Conservation (phyloP, 116 monocot genomes). For the Trichopus zeylanicus region DNA sequence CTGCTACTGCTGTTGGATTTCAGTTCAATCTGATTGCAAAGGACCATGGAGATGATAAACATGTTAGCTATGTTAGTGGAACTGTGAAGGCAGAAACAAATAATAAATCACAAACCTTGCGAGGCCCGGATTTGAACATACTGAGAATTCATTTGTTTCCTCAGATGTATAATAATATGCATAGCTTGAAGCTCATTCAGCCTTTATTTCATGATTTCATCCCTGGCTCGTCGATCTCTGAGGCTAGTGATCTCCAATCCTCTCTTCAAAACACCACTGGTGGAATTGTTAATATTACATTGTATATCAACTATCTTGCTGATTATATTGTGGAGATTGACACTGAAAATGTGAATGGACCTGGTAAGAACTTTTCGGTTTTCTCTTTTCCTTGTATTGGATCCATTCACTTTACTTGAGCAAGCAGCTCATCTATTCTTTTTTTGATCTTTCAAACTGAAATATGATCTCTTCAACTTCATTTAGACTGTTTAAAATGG, state of each 20-base stretch:
- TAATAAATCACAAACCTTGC: constrained; percentile 47
- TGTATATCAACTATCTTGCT: constrained; percentile 77
- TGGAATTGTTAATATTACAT: constrained; percentile 76
- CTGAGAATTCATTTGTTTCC: constrained; percentile 86
- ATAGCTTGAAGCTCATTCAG: constrained; percentile 62
- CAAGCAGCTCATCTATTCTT: not conserved
- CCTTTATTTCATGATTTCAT: constrained; percentile 87
- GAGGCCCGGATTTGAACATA: constrained; percentile 69
- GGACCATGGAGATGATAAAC: constrained; percentile 42
- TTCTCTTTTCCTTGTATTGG: not conserved
- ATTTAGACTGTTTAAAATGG: too few species aligned
- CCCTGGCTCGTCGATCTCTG: constrained; percentile 63
- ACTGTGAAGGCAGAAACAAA: constrained; percentile 40
- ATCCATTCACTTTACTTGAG: not conserved
- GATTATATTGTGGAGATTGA: constrained; percentile 89
- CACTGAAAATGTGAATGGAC: constrained; percentile 56
- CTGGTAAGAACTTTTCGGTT: constrained; percentile 50
- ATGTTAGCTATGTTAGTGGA: constrained; percentile 72
- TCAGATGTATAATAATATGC: constrained; percentile 46
- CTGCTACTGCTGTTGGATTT: constrained; percentile 88
- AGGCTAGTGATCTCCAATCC: constrained; percentile 44
- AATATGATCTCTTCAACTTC: not conserved
- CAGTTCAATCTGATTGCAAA: constrained; percentile 72
- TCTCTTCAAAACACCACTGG: constrained; percentile 66
- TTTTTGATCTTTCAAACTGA: not conserved